phyloP scores from a whole-genome alignment of 768 basidiomycete species.

The Leccinum longicurvipes region DNA sequence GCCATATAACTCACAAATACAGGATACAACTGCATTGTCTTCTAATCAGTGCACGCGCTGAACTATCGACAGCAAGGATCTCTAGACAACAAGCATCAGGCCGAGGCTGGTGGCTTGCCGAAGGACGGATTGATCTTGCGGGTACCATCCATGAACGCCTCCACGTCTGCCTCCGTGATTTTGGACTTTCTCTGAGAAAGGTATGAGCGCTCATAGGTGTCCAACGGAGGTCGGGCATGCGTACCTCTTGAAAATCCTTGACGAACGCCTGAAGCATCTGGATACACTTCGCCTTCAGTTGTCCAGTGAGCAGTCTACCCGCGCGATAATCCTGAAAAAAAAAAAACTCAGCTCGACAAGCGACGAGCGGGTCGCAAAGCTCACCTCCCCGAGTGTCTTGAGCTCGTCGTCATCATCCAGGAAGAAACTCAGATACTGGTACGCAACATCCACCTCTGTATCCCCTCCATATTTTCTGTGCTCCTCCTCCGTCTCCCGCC shows the following conservation, averaged over 20 bases:
- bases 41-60: no score
- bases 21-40: no score
- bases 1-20: no score
- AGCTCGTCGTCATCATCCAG: constrained; percentile 93
- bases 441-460: constrained; percentile 92
- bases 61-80: no score
- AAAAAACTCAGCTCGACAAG: not conserved
- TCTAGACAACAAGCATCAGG: no score
- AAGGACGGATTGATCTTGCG: constrained; percentile 69
- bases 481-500: constrained; percentile 93
- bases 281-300: constrained; percentile 90
- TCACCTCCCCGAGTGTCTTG: constrained; percentile 68
- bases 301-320: constrained; percentile 82
- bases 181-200: constrained; percentile 64
- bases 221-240: constrained; percentile 9
- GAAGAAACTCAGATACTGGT: constrained; percentile 94
- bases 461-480: constrained; percentile 86
- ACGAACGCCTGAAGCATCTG: constrained; percentile 79
- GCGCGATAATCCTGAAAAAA: constrained; percentile 80
- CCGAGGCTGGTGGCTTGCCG: constrained; percentile 32
- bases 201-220: constrained; percentile 1
- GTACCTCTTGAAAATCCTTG: constrained; percentile 78
- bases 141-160: constrained; percentile 74
- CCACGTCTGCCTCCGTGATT: constrained; percentile 74
- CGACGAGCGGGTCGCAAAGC: not conserved